Percentiles rank a stretch among this genome's conserved stretches.
Conservation (phyloP, 768 basidiomycete species). For the Podaxis pistillaris region DNA sequence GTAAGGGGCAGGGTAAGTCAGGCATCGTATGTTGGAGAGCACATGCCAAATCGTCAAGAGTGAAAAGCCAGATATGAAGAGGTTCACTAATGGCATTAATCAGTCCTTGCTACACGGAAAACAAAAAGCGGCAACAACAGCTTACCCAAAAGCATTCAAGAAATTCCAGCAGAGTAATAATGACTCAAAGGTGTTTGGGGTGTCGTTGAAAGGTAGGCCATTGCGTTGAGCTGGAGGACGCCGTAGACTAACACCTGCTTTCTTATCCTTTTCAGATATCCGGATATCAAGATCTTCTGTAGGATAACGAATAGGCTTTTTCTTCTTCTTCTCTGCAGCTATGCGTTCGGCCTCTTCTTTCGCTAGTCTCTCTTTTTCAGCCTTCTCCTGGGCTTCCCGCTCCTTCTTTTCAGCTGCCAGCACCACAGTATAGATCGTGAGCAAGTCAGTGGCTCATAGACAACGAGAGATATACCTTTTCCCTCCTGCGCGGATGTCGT, state of each 20-base stretch:
- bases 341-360: slow-evolving; percentile 73
- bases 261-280: slow-evolving; percentile 79
- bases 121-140: slow-evolving; percentile 13
- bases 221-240: slow-evolving; percentile 64
- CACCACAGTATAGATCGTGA: slow-evolving; percentile 21
- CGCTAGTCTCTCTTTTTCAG: slow-evolving; percentile 58
- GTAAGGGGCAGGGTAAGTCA: slow-evolving; percentile 72
- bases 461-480: slow-evolving; percentile 46
- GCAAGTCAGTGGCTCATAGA: slow-evolving; percentile 8
- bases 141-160: slow-evolving; percentile 89
- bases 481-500: slow-evolving; percentile 72
- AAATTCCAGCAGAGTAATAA: slow-evolving; percentile 96
- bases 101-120: slow-evolving; percentile 13
- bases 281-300: slow-evolving; percentile 89
- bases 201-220: slow-evolving; percentile 67
- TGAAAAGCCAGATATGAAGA: slow-evolving; percentile 82
- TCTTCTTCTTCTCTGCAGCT: slow-evolving; percentile 81
- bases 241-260: slow-evolving; percentile 66
- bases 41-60: slow-evolving; percentile 90
- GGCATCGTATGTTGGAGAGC: slow-evolving; percentile 73
- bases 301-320: slow-evolving; percentile 88
- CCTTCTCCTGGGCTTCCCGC: slow-evolving; percentile 67
- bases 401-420: slow-evolving; percentile 60
- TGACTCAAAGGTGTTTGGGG: slow-evolving; percentile 67
- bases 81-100: slow-evolving; percentile 60